Conservation (phyloP, 2,329 filamentous ascomycete genomes). For the Exophiala sideris region DNA sequence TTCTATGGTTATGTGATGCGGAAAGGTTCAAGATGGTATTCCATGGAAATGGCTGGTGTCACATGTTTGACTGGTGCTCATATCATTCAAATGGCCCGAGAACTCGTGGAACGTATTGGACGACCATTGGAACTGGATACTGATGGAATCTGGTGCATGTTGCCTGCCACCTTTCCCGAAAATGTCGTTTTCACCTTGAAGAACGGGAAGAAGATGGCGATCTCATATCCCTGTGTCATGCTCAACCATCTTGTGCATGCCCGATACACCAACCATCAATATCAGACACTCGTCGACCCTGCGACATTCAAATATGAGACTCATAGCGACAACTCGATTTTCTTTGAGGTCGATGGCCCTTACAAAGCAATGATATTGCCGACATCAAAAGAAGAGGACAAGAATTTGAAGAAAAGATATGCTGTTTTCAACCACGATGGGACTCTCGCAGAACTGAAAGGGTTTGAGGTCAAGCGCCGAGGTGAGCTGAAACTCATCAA, state of each 20-base stretch:
- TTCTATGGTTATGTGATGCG: conserved; percentile 99
- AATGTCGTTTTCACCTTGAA: conserved; percentile 93
- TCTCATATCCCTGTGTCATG: conserved; percentile 99
- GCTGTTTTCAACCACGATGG: conserved; percentile 99
- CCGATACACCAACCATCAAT: conserved; percentile 95
- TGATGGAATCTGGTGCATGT: conserved; percentile 99
- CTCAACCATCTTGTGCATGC: conserved; percentile 95
- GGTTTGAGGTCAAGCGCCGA: conserved; percentile 95
- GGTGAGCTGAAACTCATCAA: conserved; percentile 99
- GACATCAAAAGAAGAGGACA: conserved; percentile 97
- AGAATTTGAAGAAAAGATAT: conserved; percentile 98
- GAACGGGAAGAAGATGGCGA: conserved; percentile 92
- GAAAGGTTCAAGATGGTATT: conserved; percentile 98
- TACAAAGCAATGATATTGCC: conserved; percentile 97
- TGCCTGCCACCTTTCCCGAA: conserved; percentile 92
- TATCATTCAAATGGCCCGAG: conserved; percentile 94
- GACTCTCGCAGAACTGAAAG: conserved; percentile 89
- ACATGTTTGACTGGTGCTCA: conserved; percentile 93
- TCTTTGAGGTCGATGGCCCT: conserved; percentile 97
- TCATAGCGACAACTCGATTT: conserved; percentile 97
- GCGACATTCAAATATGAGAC: conserved; percentile 87
- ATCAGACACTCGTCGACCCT: conserved; percentile 81
- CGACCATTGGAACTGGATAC: conserved; percentile 92
- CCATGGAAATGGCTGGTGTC: conserved; percentile 98
- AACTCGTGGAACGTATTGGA: conserved; percentile 89